Evolutionary conservation across 495 filamentous ascomycete species (phyloP), one percentile per base, ranked within the genome.

Genomic region (Clohesyomyces aquaticus): DNA sequence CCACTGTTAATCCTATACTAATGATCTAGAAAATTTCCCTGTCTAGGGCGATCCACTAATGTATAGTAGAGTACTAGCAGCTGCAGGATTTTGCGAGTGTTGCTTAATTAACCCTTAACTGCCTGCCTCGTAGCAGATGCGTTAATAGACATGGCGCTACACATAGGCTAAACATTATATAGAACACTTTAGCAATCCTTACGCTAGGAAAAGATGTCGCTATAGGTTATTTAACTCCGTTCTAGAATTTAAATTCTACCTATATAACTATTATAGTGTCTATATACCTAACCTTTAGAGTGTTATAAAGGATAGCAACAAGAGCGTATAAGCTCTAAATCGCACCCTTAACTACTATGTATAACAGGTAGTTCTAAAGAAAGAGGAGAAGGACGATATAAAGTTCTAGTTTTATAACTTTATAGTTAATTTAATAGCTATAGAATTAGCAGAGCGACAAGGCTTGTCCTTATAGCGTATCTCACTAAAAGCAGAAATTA

Each of bases 211-310:
- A 38, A 6, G 14, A 38, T 38, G 14, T 38, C 14, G 32, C 32
- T 38, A 38, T 38, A 38, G 32, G 32, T 38, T 38, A 38, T 38
- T 38, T 38, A 38, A 38, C 32, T 38, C 14, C 6, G 32, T 6
- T 38, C 32, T 38, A 38, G 32, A 38, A 38, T 38, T 38, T 38
- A 38, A 38, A 38, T 38, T 38, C 32, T 38, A 38, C 32, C 32
- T 38, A 38, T 38, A 38, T 38, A 38, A 38, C 32, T 38, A 38
- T 38, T 38, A 38, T 38, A 38, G 32, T 38, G 32, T 38, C 32
- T 38, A 38, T 6, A 38, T 38, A 38, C 32, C 32, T 38, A 38
- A 38, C 32, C 32, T 38, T 38, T 38, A 38, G 32, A 38, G 32
- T 38, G 14, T 38, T 38, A 38, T 38, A 38, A 38, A 38, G 32